Evolutionary conservation across 1,284 basidiomycete species (phyloP), one percentile per base, ranked within the genome.

Genomic region (Tetrapyrgos nigripes): DNA sequence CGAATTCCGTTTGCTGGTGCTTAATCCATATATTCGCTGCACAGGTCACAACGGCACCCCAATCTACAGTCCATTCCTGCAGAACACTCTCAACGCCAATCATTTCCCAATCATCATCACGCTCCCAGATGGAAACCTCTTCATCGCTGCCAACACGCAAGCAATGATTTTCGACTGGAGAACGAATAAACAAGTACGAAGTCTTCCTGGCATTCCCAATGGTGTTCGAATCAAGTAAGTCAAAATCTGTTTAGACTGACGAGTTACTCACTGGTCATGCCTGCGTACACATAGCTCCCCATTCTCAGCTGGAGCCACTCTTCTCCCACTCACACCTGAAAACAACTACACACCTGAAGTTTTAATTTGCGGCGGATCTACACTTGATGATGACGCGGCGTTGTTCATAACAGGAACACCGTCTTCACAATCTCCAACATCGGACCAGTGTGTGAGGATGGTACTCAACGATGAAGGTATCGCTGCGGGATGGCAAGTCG

Each of bases 131-230:
- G n/a, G n/a, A n/a, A n/a, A n/a, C n/a, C n/a, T n/a, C n/a, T n/a
- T n/a, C n/a, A n/a, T n/a, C n/a, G n/a, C n/a, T n/a, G n/a, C n/a
- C n/a, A n/a, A n/a, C n/a, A n/a, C n/a, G n/a, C n/a, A n/a, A n/a
- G n/a, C n/a, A n/a, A n/a, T n/a, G n/a, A n/a, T n/a, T n/a, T 84
- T 85, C 66, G 71, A 85, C 65, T 82, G 80, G 79, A 61, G 73
- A 59, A 72, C 69, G 2, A 81, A 85, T 62, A 74, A 70, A 1
- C 83, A 85, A 62, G 29, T 19, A 3, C 70, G 66, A 1, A 70
- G 78, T 13, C 76, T 85, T 1, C 82, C 82, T 2, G 66, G 66
- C 13, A 75, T 86, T 48, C 83, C 83, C 1, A 85, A 85, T 59
- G 83, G 83, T 27, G 81, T 85, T 2, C 80, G 82, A 9, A 76